These are phyloP conservation scores for Fusarium protoensiforme DNA, from an alignment of 2,329 filamentous ascomycete species.

Conservation along the genomic window DNA sequence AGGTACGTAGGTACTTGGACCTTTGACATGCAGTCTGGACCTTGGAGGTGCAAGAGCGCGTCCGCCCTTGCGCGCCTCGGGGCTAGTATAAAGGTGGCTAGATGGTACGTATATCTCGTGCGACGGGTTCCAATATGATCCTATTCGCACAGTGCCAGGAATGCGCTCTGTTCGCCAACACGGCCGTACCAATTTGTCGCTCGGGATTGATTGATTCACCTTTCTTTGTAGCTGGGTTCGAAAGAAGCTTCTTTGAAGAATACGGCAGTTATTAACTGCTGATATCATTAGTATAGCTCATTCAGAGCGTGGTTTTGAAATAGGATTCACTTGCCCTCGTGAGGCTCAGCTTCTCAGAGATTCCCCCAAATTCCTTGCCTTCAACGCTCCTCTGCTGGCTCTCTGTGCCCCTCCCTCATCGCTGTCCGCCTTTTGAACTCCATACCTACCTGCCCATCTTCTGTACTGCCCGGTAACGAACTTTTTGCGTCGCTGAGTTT, in stretches of 20 bases:
- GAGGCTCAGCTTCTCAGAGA: neutral
- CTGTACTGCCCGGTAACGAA: neutral
- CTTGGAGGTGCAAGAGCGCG: constrained; percentile 8
- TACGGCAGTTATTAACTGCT: too few relatives aligned
- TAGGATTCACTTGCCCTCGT: neutral
- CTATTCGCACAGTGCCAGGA: constrained; percentile 6
- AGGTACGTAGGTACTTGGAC: constrained; percentile 27
- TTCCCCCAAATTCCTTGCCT: constrained; percentile 23
- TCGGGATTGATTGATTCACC: neutral
- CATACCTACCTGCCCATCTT: neutral
- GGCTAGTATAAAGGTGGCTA: constrained; percentile 1
- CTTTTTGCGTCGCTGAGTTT: neutral
- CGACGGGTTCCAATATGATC: neutral
- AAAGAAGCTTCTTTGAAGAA: neutral
- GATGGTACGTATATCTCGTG: rapidly evolving
- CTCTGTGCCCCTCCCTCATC: constrained; percentile 5
- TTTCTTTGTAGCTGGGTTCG: neutral
- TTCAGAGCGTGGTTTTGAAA: neutral
- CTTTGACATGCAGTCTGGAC: neutral
- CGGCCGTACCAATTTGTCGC: neutral
- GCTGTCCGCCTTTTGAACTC: neutral
- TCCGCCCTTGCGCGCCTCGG: constrained; percentile 13
- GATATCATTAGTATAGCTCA: neutral
- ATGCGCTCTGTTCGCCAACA: neutral
- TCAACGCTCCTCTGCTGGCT: neutral